Evolutionary conservation across 176 grass and related monocot genomes (phyloP), one percentile per base, ranked within the genome.

Genomic region (Zoysia japonica): DNA sequence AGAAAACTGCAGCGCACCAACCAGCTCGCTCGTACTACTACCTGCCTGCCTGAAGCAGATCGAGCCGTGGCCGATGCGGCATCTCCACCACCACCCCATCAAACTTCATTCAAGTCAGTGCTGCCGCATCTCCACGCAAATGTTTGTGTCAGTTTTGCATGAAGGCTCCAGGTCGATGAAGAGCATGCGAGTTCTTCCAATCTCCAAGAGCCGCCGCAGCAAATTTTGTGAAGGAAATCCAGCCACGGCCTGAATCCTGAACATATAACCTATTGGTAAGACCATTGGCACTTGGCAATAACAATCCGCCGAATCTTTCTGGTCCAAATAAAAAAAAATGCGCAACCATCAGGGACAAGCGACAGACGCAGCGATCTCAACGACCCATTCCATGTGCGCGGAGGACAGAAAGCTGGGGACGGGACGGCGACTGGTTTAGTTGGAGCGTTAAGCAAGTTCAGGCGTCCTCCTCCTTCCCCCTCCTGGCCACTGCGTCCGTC

Each of bases 321-420:
- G 43, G 36, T 61, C 66, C 45, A 47, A 28, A 28, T 28, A 28
- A 28, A 28, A 28, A 28, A 28, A 28, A 28, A 28, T 47, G 7
- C 60, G 61, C n/a, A 53, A 47, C 77, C 12, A 53, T 79, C 17
- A 55, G 28, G 28, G 50, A 12, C 12, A 71, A 45, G 68, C 11
- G 68, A 78, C 44, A 74, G 13, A 74, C 39, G 86, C 48, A 68
- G 74, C 67, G 40, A 78, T 71, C 67, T 72, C 67, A 78, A 78
- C 66, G 57, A 71, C 40, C 15, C 40, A 12, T 35, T 3, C 54
- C 59, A 63, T 43, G 28, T 35, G 45, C 35, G 76, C 52, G 42
- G 28, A 28, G 28, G 28, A 28, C 28, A 28, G 28, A 28, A 28
- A 28, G 28, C 28, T 28, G 28, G 28, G 28, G 28, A 28, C 28